Percentiles rank a stretch among this genome's conserved stretches.
These are phyloP conservation scores for Chlamydomonas eustigma DNA, from an alignment of 139 green algal genomes.

Conservation along the genomic window DNA sequence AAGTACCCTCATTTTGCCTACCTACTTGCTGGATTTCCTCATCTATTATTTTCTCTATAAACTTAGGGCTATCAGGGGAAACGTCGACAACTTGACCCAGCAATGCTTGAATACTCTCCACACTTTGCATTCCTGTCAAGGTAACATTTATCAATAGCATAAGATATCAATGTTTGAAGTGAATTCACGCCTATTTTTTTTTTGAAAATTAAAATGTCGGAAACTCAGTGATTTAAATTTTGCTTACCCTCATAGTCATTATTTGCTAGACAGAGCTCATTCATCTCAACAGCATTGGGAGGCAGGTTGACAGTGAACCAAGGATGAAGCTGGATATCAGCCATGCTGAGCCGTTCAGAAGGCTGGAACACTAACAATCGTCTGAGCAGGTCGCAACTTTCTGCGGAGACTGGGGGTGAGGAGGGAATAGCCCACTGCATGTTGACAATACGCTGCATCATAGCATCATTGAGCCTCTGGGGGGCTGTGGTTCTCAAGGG, in stretches of 20 bases:
- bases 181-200: not conserved
- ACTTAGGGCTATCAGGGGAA: not conserved
- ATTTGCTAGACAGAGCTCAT: conserved; percentile 50
- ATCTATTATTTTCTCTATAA: not conserved
- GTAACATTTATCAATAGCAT: not conserved
- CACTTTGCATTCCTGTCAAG: not conserved
- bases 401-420: conserved; percentile 5
- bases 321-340: conserved; percentile 67
- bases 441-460: conserved; percentile 50
- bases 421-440: conserved; percentile 30
- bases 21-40: not conserved
- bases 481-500: conserved; percentile 23
- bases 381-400: conserved; percentile 56
- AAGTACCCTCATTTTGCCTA: too few species aligned
- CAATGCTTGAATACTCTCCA: not conserved
- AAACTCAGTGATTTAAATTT: not conserved
- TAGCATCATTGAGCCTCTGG: conserved; percentile 30
- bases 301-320: conserved; percentile 92
- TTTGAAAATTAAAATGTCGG: not conserved
- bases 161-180: not conserved
- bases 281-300: conserved; percentile 76
- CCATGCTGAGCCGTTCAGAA: conserved; percentile 49
- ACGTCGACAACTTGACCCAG: not conserved
- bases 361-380: conserved; percentile 59
- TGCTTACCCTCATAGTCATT: not conserved